phyloP scores from a whole-genome alignment of 2,329 filamentous ascomycete genomes.

The Cercospora sp. region DNA sequence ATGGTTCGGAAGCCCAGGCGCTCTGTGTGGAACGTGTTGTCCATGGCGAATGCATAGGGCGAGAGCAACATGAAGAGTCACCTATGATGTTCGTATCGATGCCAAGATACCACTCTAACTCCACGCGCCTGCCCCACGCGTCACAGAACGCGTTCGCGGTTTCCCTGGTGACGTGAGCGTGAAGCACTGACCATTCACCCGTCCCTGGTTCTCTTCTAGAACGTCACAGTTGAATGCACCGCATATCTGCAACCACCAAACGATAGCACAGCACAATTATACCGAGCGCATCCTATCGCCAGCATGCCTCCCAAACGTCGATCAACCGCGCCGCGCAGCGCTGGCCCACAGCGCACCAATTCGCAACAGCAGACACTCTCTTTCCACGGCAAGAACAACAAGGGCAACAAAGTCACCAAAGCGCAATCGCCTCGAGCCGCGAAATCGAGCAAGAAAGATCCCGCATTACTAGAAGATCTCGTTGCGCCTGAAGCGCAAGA shows the following conservation, averaged over 20 bases:
- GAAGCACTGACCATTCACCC: constrained; percentile 7
- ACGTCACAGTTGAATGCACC: constrained; percentile 1
- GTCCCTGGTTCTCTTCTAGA: neutral
- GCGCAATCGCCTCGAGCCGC: constrained; percentile 44
- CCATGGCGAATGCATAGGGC: neutral
- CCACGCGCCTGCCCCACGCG: constrained; percentile 2
- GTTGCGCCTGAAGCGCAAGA: constrained; percentile 24
- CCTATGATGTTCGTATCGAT: neutral
- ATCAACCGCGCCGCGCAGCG: constrained; percentile 44
- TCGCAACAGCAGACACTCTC: constrained; percentile 61
- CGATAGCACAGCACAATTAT: neutral
- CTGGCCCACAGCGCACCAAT: constrained; percentile 42
- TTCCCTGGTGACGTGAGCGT: constrained; percentile 5
- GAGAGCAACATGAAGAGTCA: neutral
- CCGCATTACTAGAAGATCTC: constrained; percentile 39
- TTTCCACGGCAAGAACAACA: constrained; percentile 55
- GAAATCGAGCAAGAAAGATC: constrained; percentile 42
- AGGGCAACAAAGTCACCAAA: constrained; percentile 56
- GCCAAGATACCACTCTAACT: constrained; percentile 2
- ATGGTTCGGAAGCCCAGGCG: neutral
- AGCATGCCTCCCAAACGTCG: constrained; percentile 51
- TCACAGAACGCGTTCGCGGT: neutral
- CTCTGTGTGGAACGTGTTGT: neutral
- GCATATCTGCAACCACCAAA: neutral
- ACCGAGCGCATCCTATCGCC: neutral